phyloP scores from a whole-genome alignment of 2,329 filamentous ascomycete species.

The Neonectria coccinea region DNA sequence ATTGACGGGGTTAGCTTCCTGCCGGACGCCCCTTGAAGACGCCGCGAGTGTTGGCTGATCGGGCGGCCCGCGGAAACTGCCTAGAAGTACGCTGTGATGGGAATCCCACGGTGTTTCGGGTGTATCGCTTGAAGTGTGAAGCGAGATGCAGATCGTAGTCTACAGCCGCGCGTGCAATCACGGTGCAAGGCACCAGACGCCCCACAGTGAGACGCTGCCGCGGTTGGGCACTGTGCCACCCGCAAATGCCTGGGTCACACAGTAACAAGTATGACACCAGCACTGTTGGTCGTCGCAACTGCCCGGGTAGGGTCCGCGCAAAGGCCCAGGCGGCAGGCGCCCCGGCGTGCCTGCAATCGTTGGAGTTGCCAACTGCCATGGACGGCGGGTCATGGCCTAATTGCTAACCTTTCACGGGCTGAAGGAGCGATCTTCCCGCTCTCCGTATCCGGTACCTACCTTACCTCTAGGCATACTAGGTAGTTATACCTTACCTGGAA shows the following conservation, averaged over 20 bases:
- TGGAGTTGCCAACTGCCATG: slow-evolving; percentile 5
- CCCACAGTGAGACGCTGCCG: slow-evolving; percentile 33
- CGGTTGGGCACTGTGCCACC: slow-evolving; percentile 36
- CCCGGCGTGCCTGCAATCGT: slow-evolving; percentile 15
- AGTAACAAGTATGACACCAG: slow-evolving; percentile 37
- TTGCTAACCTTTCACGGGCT: slow-evolving; percentile 1
- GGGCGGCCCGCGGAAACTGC: slow-evolving; percentile 23
- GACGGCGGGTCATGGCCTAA: not conserved
- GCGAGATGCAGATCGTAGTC: slow-evolving; percentile 32
- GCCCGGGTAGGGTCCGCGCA: slow-evolving; percentile 16
- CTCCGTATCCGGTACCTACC: not conserved
- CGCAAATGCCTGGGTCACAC: slow-evolving; percentile 16
- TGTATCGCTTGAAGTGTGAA: slow-evolving; percentile 37
- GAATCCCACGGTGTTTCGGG: slow-evolving; percentile 28
- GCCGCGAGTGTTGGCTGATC: slow-evolving; percentile 30
- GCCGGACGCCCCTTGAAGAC: slow-evolving; percentile 28
- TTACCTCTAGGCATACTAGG: too few relatives aligned
- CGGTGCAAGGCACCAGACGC: slow-evolving; percentile 32
- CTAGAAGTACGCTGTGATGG: slow-evolving; percentile 31
- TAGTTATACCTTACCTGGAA: not conserved
- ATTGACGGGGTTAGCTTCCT: slow-evolving; percentile 20
- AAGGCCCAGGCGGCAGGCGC: slow-evolving; percentile 6
- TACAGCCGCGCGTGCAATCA: slow-evolving; percentile 44
- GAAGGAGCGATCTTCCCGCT: slow-evolving; percentile 12
- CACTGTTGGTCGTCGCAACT: slow-evolving; percentile 18